Evolutionary conservation across 2,329 filamentous ascomycete species (phyloP).

Genomic region (Pleurostoma richardsiae): DNA sequence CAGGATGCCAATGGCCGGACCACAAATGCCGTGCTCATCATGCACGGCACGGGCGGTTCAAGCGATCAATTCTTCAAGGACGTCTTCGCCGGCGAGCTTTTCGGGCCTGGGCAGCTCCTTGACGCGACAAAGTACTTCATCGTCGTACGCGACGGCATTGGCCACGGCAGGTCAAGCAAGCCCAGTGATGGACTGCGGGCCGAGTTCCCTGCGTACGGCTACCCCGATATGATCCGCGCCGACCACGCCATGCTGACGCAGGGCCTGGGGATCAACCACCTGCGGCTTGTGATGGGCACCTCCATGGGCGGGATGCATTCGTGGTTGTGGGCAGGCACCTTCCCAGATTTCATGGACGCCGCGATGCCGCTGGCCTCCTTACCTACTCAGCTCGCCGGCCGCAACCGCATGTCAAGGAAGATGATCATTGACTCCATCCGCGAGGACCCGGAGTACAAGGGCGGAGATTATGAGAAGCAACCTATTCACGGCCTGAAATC

Average conservation of each 20-base stretch:
- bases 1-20: conserved; percentile 1
- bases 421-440: conserved; percentile 16
- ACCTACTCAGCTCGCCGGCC: conserved; percentile 14
- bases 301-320: conserved; percentile 19
- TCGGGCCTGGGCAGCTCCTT: conserved; percentile 15
- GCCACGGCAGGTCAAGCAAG: conserved; percentile 19
- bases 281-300: conserved; percentile 15
- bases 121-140: conserved; percentile 15
- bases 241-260: conserved; percentile 16
- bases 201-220: conserved; percentile 14
- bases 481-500: conserved; percentile 10
- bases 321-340: conserved; percentile 14
- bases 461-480: conserved; percentile 13
- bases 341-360: conserved; percentile 15
- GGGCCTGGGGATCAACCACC: conserved; percentile 13
- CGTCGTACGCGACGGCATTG: conserved; percentile 18
- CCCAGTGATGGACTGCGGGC: conserved; percentile 14
- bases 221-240: conserved; percentile 16
- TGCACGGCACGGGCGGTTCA: conserved; percentile 16
- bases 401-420: conserved; percentile 17
- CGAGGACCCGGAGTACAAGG: conserved; percentile 11
- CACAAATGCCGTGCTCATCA: conserved; percentile 18
- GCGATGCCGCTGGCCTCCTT: conserved; percentile 15
- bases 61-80: conserved; percentile 12
- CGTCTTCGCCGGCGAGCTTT: conserved; percentile 16